Evolutionary conservation across 305 asterid species (phyloP).

Genomic region (Euphrasia arctica): DNA sequence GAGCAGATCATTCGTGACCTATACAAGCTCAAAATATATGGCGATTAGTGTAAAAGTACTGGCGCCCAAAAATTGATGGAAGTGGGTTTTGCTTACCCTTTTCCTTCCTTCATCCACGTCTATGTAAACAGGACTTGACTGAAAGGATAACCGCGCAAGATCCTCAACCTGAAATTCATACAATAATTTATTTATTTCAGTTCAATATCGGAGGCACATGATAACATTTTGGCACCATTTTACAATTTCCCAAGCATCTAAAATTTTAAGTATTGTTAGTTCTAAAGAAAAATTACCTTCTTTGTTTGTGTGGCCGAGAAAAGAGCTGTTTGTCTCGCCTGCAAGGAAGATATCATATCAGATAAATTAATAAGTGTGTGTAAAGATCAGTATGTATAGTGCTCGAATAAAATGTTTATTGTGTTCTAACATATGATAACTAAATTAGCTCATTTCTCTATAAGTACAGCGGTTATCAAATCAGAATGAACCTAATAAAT

Average conservation of each 20-base stretch:
- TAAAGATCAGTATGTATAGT: too few relatives aligned
- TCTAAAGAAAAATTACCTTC: constrained; percentile 48
- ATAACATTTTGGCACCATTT: background rate
- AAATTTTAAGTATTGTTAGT: background rate
- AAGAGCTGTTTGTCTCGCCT: constrained; percentile 93
- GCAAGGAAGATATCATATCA: constrained; percentile 33
- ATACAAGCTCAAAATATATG: constrained; percentile 13
- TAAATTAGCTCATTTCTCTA: background rate
- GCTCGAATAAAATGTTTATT: background rate
- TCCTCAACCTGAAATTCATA: constrained; percentile 72
- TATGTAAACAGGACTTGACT: constrained; percentile 61
- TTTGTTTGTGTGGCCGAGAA: constrained; percentile 97
- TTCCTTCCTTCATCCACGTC: constrained; percentile 88
- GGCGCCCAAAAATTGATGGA: background rate
- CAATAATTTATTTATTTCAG: constrained; percentile 10
- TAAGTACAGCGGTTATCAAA: background rate
- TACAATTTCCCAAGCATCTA: too few relatives aligned
- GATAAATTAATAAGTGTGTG: constrained; percentile 14
- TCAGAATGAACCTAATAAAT: constrained; percentile 1
- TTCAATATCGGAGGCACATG: constrained; percentile 4
- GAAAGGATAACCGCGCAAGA: constrained; percentile 91
- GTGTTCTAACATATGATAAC: background rate
- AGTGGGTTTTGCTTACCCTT: constrained; percentile 39
- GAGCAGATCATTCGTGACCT: constrained; percentile 94
- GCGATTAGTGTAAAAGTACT: background rate